Conservation (phyloP, 1,284 basidiomycete species). For the Microbotryum scabiosae region DNA sequence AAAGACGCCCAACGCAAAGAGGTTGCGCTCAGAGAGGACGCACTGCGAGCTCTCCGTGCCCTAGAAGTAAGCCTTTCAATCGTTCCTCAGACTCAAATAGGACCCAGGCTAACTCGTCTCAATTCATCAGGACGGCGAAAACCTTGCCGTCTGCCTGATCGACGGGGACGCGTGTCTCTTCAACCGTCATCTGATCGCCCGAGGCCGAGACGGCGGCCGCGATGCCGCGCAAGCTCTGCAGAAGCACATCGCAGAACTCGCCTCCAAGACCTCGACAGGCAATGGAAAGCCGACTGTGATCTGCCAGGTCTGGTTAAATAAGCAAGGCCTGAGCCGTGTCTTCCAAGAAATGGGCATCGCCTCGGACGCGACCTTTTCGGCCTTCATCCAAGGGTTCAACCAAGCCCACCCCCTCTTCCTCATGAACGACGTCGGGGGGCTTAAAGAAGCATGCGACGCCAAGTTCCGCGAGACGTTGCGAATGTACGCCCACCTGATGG, state of each 20-base stretch:
- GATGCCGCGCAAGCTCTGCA: slow-evolving; percentile 46
- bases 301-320: slow-evolving; percentile 59
- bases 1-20: too few species aligned
- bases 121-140: slow-evolving; percentile 40
- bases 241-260: slow-evolving; percentile 13
- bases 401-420: slow-evolving; percentile 20
- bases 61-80: too few species aligned
- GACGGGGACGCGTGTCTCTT: slow-evolving; percentile 63
- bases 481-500: slow-evolving; percentile 15
- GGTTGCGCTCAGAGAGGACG: too few species aligned
- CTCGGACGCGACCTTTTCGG: slow-evolving; percentile 46
- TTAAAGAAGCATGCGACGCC: slow-evolving; percentile 23
- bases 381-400: slow-evolving; percentile 59
- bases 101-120: too few species aligned
- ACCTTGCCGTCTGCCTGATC: slow-evolving; percentile 50
- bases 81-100: too few species aligned
- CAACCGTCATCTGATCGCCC: slow-evolving; percentile 47
- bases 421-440: slow-evolving; percentile 2
- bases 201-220: slow-evolving; percentile 46
- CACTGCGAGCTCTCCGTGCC: too few species aligned
- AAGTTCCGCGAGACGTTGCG: slow-evolving; percentile 19
- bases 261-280: slow-evolving; percentile 5
- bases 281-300: slow-evolving; percentile 42
- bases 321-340: slow-evolving; percentile 46
- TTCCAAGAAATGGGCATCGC: slow-evolving; percentile 15